Conservation (phyloP, 306 rosid genomes). For the Begonia peltatifolia region DNA sequence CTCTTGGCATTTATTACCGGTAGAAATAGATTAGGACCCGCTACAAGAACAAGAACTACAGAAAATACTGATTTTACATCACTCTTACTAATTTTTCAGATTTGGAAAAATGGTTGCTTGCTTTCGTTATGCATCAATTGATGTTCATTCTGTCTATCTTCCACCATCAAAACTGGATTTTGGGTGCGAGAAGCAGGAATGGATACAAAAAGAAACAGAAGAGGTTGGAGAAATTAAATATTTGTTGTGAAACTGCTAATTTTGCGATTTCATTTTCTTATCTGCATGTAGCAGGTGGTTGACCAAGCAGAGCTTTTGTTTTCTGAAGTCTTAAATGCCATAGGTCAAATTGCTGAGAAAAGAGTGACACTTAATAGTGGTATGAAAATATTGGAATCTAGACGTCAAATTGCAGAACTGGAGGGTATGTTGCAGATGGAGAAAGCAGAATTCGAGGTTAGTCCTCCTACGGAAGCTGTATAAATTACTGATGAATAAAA, state of each 20-base stretch:
- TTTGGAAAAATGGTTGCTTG: slow-evolving; percentile 96
- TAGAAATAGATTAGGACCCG: too few relatives aligned
- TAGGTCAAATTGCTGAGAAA: slow-evolving; percentile 50
- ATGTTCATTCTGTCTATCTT: slow-evolving; percentile 77
- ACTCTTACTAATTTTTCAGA: slow-evolving; percentile 26
- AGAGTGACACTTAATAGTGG: slow-evolving; percentile 20
- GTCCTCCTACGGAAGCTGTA: slow-evolving; percentile 5
- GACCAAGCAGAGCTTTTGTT: slow-evolving; percentile 62
- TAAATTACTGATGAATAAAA: not conserved
- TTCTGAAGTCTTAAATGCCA: slow-evolving; percentile 66
- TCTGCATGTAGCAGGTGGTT: slow-evolving; percentile 42
- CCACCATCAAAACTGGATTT: slow-evolving; percentile 66
- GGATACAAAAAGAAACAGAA: slow-evolving; percentile 67
- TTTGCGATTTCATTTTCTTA: not conserved
- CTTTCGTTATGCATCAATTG: slow-evolving; percentile 85
- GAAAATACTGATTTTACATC: not conserved
- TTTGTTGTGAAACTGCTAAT: too few relatives aligned
- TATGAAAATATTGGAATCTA: slow-evolving; percentile 32
- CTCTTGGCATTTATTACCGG: too few relatives aligned
- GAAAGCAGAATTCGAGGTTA: slow-evolving; percentile 80
- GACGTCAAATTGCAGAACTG: slow-evolving; percentile 49
- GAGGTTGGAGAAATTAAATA: slow-evolving; percentile 26
- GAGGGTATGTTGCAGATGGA: slow-evolving; percentile 69
- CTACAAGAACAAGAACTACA: not conserved
- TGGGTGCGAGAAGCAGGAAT: slow-evolving; percentile 47